Evolutionary conservation across 2,329 filamentous ascomycete species (phyloP), one percentile per base, ranked within the genome.

Genomic region (Fusarium incarnatum): DNA sequence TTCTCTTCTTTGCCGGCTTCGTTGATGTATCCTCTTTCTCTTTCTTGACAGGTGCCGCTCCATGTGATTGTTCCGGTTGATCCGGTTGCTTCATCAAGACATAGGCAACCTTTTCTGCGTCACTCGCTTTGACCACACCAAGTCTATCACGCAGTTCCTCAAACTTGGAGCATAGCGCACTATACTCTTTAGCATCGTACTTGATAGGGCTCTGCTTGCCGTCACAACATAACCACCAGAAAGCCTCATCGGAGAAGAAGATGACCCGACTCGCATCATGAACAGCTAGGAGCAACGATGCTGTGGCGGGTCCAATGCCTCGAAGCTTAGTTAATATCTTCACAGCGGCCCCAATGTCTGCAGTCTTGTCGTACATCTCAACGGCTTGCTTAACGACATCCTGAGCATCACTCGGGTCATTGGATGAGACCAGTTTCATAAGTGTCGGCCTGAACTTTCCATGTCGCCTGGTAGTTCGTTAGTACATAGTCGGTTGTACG

Each of bases 161-260:
- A 1, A 85, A 83, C 54, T 79, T 77, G 7, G 77, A 74, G 37
- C 84, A 82, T 25, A 95, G 77, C n/a, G 81, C 78, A 42, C 81
- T 78, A 72, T 94, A 95, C 79, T 94, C 92, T 71, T 89, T 89
- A 22, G 81, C 78, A 44, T 84, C 91, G 79, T 96, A 96, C 79
- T 90, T 92, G 77, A 93, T 89, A 25, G 82, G 79, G 0, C 75
- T 79, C 56, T 81, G 84, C 42, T 81, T 80, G 1, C 84, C 84
- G n/a, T 79, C 77, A 75, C 86, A 87, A 73, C 87, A 87, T 8
- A 91, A 80, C 92, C 92, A 95, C 70, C 89, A 86, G 76, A 90
- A 95, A 6, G 90, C 85, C 79, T 96, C 93, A 75, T 97, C 93
- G 4, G 90, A 92, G 80, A 95, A 95, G 83, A 95, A 95, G 3